Conservation (phyloP, 140 eudicot species). For the Flaveria floridana region DNA sequence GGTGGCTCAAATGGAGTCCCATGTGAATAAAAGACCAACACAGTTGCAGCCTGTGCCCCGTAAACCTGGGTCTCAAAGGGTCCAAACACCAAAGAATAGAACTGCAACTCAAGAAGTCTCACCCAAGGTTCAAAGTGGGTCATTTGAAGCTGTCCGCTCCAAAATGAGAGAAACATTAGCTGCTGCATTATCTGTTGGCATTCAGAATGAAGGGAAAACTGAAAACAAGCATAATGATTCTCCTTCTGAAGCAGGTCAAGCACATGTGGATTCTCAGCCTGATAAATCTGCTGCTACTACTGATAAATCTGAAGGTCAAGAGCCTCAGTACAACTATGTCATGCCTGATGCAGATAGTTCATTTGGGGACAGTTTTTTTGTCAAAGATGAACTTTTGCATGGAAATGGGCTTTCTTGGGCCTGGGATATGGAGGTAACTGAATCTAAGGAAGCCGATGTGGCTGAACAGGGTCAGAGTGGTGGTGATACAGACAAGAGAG, state of each 20-base stretch:
- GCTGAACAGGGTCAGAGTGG: conserved; percentile 28
- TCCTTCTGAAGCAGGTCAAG: conserved; percentile 23
- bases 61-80: conserved; percentile 53
- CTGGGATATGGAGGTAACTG: conserved; percentile 48
- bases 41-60: conserved; percentile 34
- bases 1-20: conserved; percentile 36
- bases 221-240: conserved; percentile 38
- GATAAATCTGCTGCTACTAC: conserved; percentile 30
- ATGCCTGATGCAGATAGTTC: conserved; percentile 62
- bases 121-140: conserved; percentile 45
- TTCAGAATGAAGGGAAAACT: conserved; percentile 40
- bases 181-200: conserved; percentile 69
- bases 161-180: conserved; percentile 90
- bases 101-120: conserved; percentile 37
- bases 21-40: conserved; percentile 33
- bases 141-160: conserved; percentile 65
- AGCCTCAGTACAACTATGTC: conserved; percentile 46
- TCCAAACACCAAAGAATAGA: conserved; percentile 50
- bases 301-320: conserved; percentile 31
- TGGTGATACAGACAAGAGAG: conserved; percentile 24
- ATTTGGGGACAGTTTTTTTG: conserved; percentile 62
- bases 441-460: conserved; percentile 12
- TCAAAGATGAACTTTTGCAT: conserved; percentile 83
- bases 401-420: conserved; percentile 98
- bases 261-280: conserved; percentile 34